Base-by-base conservation (phyloP, 148 eudicot species). In the Rheum nobile region DNA sequence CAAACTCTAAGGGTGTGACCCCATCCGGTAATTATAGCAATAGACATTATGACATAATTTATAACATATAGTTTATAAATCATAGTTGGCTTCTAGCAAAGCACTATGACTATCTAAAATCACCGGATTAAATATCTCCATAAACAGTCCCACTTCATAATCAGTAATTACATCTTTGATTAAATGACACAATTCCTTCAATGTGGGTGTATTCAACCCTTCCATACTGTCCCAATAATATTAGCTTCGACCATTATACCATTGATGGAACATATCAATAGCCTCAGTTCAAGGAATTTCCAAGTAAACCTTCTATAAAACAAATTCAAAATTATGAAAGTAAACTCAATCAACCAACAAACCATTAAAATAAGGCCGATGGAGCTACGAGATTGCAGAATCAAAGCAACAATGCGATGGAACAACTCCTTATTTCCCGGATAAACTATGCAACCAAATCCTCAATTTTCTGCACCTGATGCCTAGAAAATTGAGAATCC, bases 401-500 rank as follows among this genome's bases (percentile, higher is more conserved):
- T 82, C 7, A 97, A 87, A 79, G 99, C 83, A 24, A 90, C 81
- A 6, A 86, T 80, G 28, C 96, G 99, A 46, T 95, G 96, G 71
- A 95, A 91, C 7, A 95, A 87, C 78, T 87, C 84, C 77, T 82
- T 95, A 4, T 92, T 83, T 42, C 86, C 83, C 3, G 99, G 92
- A 83, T 90, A 95, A 87, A 92, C 88, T 87, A 97, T 85, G 97
- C 92, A n/a, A 88, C 85, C 80, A 95, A 87, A 77, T 95, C 92
- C 68, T 91, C 97, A 6, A 95, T 79, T 74, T 84, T 90, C 73
- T 82, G 88, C 75, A 92, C 99, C 98, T 95, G 84, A 71, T 32
- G 19, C 43, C 48, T 19, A 39, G 29, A 71, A 14, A 35, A 19
- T 17, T 26, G 7, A 37, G 72, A 61, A 76, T 47, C 35, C 46